These are phyloP conservation scores for Alternaria gaisen DNA, from an alignment of 2,329 filamentous ascomycete genomes.

Conservation along the genomic window DNA sequence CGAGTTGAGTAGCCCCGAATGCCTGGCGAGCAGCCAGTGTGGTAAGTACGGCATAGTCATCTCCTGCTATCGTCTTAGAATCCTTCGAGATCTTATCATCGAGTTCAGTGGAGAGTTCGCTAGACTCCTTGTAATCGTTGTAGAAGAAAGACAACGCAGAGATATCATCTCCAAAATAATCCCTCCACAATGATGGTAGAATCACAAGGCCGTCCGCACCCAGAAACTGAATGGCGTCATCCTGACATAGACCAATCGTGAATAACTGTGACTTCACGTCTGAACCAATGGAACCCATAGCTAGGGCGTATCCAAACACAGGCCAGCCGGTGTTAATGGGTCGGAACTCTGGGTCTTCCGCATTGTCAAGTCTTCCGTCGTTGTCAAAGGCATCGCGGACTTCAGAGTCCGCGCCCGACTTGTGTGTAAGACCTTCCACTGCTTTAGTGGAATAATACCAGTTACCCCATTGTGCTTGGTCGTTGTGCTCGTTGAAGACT, in stretches of 20 bases:
- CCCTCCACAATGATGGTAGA: constrained; percentile 60
- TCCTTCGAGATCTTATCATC: constrained; percentile 57
- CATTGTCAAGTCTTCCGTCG: constrained; percentile 56
- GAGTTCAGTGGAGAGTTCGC: constrained; percentile 48
- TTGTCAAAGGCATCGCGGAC: constrained; percentile 59
- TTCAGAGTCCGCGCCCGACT: constrained; percentile 57
- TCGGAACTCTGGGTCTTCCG: constrained; percentile 60
- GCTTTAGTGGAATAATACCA: constrained; percentile 63
- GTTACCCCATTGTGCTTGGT: constrained; percentile 63
- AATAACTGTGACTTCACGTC: constrained; percentile 55
- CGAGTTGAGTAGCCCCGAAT: constrained; percentile 61
- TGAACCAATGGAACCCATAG: constrained; percentile 57
- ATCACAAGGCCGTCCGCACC: constrained; percentile 51
- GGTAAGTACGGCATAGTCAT: constrained; percentile 61
- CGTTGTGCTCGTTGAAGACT: constrained; percentile 57
- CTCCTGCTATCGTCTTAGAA: constrained; percentile 55
- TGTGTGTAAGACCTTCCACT: constrained; percentile 53
- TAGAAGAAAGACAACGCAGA: constrained; percentile 61
- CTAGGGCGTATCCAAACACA: constrained; percentile 62
- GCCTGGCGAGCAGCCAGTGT: constrained; percentile 63
- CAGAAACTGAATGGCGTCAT: constrained; percentile 60
- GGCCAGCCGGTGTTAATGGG: constrained; percentile 61
- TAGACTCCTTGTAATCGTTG: constrained; percentile 54
- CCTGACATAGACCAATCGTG: constrained; percentile 60
- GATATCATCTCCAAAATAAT: constrained; percentile 56